A percentile compares a stretch with the other conserved stretches of the same genome.
Evolutionary conservation across 2,329 filamentous ascomycete species (phyloP).

Genomic region (Zasmidium citrigriseum): DNA sequence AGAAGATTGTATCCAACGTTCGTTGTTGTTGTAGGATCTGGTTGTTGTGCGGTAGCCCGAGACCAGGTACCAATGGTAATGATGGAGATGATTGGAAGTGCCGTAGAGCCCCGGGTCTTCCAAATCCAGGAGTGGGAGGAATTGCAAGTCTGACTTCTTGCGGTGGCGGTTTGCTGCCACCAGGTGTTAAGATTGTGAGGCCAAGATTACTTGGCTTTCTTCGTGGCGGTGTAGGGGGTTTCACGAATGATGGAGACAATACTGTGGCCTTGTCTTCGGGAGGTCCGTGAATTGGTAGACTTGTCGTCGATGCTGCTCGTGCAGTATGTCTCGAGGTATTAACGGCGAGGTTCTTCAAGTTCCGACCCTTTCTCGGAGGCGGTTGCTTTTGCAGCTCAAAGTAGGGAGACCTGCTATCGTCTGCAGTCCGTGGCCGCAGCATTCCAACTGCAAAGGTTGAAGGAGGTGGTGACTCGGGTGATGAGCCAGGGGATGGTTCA

Average conservation of each 20-base stretch:
- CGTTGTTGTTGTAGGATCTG: conserved; percentile 16
- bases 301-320: conserved; percentile 50
- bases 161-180: conserved; percentile 59
- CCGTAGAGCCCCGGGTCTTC: conserved; percentile 53
- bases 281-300: conserved; percentile 55
- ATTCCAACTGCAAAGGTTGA: conserved; percentile 65
- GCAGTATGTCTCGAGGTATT: conserved; percentile 59
- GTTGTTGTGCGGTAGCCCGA: conserved; percentile 12
- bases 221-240: conserved; percentile 69
- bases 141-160: conserved; percentile 59
- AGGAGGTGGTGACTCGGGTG: conserved; percentile 81
- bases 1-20: conserved; percentile 33
- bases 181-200: conserved; percentile 67
- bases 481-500: conserved; percentile 87
- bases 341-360: conserved; percentile 81
- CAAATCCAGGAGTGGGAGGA: conserved; percentile 58
- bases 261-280: conserved; percentile 61
- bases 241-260: conserved; percentile 75
- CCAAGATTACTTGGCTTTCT: conserved; percentile 77
- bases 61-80: conserved; percentile 55
- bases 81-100: conserved; percentile 66
- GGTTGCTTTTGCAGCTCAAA: conserved; percentile 51
- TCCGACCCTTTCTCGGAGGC: conserved; percentile 67
- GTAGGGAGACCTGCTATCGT: conserved; percentile 56
- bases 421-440: conserved; percentile 49